Evolutionary conservation across 305 asterid genomes (phyloP).

Genomic region (Fraxinus greggii): DNA sequence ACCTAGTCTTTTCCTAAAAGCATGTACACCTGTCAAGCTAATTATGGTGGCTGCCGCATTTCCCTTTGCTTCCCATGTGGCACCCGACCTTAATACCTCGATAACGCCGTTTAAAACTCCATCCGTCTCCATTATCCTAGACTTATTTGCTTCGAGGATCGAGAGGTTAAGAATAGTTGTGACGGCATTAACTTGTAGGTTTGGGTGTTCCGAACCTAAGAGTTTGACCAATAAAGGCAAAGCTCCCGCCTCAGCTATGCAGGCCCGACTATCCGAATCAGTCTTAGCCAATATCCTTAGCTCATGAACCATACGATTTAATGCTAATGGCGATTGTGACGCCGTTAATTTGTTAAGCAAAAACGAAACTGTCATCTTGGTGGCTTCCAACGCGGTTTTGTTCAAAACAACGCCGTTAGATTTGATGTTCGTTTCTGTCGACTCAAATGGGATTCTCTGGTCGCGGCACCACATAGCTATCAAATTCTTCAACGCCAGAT

Average conservation of each 20-base stretch:
- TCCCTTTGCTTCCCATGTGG: constrained; percentile 92
- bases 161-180: constrained; percentile 86
- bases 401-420: constrained; percentile 40
- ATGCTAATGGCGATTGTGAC: constrained; percentile 43
- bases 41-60: constrained; percentile 90
- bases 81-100: constrained; percentile 72
- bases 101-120: constrained; percentile 72
- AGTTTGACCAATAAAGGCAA: constrained; percentile 59
- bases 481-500: constrained; percentile 68
- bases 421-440: constrained; percentile 44
- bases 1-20: constrained; percentile 59
- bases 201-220: constrained; percentile 60
- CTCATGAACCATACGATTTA: constrained; percentile 72
- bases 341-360: constrained; percentile 55
- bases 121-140: constrained; percentile 75
- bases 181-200: constrained; percentile 75
- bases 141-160: constrained; percentile 74
- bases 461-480: constrained; percentile 86
- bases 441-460: constrained; percentile 71
- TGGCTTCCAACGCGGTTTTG: constrained; percentile 76
- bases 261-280: constrained; percentile 76
- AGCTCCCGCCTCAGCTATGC: constrained; percentile 83
- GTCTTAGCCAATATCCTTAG: constrained; percentile 82
- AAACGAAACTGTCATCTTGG: constrained; percentile 76
- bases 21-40: constrained; percentile 64